phyloP scores from a whole-genome alignment of 768 basidiomycete species.

The Scleroderma bovista region DNA sequence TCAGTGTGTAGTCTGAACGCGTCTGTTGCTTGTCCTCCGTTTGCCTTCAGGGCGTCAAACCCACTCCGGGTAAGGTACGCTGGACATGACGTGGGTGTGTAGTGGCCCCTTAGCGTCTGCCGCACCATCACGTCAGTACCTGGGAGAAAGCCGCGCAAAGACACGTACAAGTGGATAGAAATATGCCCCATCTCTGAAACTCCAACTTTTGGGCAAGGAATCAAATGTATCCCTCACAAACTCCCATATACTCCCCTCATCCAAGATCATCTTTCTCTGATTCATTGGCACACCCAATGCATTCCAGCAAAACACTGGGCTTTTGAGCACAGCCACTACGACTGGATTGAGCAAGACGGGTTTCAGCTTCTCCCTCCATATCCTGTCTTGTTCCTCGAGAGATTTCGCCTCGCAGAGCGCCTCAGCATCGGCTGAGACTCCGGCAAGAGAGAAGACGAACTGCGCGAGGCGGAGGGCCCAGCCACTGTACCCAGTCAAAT shows the following conservation, averaged over 20 bases:
- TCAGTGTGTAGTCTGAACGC: slow-evolving; percentile 69
- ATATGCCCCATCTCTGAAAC: slow-evolving; percentile 60
- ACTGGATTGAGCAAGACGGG: slow-evolving; percentile 57
- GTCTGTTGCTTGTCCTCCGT: slow-evolving; percentile 40
- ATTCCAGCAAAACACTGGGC: slow-evolving; percentile 60
- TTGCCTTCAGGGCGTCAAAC: slow-evolving; percentile 48
- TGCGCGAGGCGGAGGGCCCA: slow-evolving; percentile 60
- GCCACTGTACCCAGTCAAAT: slow-evolving; percentile 62
- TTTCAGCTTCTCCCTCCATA: slow-evolving; percentile 56
- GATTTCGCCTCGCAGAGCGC: slow-evolving; percentile 50
- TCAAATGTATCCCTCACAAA: slow-evolving; percentile 50
- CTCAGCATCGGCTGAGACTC: slow-evolving; percentile 51
- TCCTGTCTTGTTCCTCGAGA: slow-evolving; percentile 49
- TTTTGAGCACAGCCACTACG: slow-evolving; percentile 46
- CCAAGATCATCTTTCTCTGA: slow-evolving; percentile 55
- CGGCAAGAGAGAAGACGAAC: slow-evolving; percentile 53
- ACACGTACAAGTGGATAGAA: slow-evolving; percentile 52
- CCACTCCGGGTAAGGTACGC: slow-evolving; percentile 58
- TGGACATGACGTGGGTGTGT: slow-evolving; percentile 56
- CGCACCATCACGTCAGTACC: not conserved
- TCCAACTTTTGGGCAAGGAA: slow-evolving; percentile 39
- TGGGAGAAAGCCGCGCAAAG: not conserved
- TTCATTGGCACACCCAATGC: slow-evolving; percentile 72
- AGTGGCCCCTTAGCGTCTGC: slow-evolving; percentile 45
- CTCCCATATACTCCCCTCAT: slow-evolving; percentile 44